Conservation (phyloP, 345 rosid genomes). For the Laguncularia racemosa region DNA sequence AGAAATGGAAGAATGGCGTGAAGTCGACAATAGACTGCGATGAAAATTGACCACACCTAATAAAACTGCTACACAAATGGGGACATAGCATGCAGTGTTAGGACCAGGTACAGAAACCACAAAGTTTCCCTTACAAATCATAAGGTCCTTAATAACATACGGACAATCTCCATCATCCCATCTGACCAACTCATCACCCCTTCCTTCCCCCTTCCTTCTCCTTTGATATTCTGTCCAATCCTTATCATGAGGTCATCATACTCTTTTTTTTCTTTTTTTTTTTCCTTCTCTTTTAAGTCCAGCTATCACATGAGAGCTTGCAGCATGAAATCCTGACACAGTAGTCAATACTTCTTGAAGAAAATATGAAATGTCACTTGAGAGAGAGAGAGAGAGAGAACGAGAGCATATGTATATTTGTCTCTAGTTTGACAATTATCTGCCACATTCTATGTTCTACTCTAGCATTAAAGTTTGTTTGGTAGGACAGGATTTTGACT, state of each 20-base stretch:
- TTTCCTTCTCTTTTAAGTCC: neutral
- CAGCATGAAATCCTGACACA: no score
- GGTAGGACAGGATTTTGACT: no score
- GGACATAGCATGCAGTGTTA: neutral
- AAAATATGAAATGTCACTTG: no score
- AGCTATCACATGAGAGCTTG: neutral
- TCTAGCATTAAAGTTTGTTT: no score
- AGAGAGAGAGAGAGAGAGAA: no score
- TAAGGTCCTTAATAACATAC: neutral
- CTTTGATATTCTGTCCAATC: slow-evolving; percentile 8
- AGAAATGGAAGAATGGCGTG: slow-evolving; percentile 1
- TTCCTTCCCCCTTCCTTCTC: neutral
- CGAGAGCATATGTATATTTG: no score
- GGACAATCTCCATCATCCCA: slow-evolving; percentile 7
- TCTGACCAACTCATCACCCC: neutral
- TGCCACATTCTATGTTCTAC: no score
- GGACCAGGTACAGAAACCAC: neutral
- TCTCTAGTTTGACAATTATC: no score
- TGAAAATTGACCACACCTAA: slow-evolving; percentile 5
- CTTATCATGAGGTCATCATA: slow-evolving; percentile 19
- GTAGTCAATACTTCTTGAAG: no score
- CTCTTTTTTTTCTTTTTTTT: neutral
- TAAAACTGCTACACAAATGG: slow-evolving; percentile 7
- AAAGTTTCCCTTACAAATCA: slow-evolving; percentile 5
- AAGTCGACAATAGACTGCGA: slow-evolving; percentile 3